Evolutionary conservation across 2,329 filamentous ascomycete genomes (phyloP).

Genomic region (Orbilia javanica): DNA sequence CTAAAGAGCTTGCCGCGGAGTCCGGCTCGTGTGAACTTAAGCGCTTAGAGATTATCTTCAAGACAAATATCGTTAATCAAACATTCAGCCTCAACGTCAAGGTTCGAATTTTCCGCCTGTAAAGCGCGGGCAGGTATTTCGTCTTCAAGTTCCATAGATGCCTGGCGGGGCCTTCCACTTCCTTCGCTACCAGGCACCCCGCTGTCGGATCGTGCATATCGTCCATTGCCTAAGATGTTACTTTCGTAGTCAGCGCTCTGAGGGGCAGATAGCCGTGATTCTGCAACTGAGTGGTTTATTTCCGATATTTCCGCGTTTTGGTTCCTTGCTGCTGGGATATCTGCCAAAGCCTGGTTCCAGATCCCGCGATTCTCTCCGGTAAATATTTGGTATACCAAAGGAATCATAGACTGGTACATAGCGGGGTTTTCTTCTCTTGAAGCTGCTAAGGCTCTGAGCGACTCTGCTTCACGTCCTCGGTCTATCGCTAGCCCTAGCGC

Average conservation of each 20-base stretch:
- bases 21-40: too few species aligned
- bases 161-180: too few species aligned
- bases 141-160: background rate
- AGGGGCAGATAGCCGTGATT: background rate
- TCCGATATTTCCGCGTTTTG: background rate
- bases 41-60: background rate
- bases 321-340: too few species aligned
- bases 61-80: background rate
- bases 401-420: background rate
- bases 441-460: background rate
- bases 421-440: background rate
- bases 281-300: background rate
- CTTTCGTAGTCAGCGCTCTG: background rate
- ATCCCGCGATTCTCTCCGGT: conserved; percentile 9
- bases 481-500: conserved; percentile 19
- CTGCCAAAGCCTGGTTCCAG: background rate
- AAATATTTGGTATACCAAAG: conserved; percentile 14
- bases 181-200: too few species aligned
- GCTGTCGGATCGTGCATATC: background rate
- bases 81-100: background rate
- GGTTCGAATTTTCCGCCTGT: background rate
- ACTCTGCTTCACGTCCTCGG: background rate
- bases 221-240: background rate
- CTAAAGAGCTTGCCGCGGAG: too few species aligned
- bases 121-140: background rate